phyloP scores from a whole-genome alignment of 1,139 yeast species.

The Zygosaccharomyces sapae region DNA sequence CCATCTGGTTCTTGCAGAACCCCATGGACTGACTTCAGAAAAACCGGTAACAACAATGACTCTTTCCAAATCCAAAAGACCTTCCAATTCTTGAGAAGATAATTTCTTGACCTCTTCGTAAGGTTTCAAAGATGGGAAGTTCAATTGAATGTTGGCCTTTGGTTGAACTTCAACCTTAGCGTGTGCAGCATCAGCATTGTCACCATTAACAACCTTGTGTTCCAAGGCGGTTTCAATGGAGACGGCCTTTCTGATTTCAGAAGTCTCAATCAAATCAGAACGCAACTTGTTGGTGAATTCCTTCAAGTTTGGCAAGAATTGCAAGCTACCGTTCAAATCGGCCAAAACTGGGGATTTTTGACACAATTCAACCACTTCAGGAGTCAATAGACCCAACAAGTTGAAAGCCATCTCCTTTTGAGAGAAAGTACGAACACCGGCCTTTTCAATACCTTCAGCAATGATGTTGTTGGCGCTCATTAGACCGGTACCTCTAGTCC shows the following conservation, averaged over 20 bases:
- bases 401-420: slow-evolving; percentile 99
- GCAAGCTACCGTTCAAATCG: slow-evolving; percentile 97
- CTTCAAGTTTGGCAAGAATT: slow-evolving; percentile 85
- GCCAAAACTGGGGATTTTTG: slow-evolving; percentile 96
- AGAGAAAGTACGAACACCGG: slow-evolving; percentile 96
- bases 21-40: slow-evolving; percentile 99
- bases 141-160: slow-evolving; percentile 90
- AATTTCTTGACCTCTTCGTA: slow-evolving; percentile 67
- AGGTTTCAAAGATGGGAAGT: slow-evolving; percentile 82
- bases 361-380: slow-evolving; percentile 77
- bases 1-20: slow-evolving; percentile 98
- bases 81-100: slow-evolving; percentile 74
- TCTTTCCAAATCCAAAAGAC: slow-evolving; percentile 85
- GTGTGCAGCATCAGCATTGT: slow-evolving; percentile 81
- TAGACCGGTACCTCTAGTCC: slow-evolving; percentile 99
- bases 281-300: slow-evolving; percentile 80
- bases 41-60: slow-evolving; percentile 95
- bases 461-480: slow-evolving; percentile 96
- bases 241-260: slow-evolving; percentile 93
- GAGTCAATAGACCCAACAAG: slow-evolving; percentile 87
- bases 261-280: slow-evolving; percentile 72
- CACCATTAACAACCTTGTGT: slow-evolving; percentile 89
- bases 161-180: slow-evolving; percentile 62
- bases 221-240: slow-evolving; percentile 90
- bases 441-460: slow-evolving; percentile 94